These are phyloP conservation scores for Chalciporus sphaerocephalus DNA, from an alignment of 768 basidiomycete species.

Conservation along the genomic window DNA sequence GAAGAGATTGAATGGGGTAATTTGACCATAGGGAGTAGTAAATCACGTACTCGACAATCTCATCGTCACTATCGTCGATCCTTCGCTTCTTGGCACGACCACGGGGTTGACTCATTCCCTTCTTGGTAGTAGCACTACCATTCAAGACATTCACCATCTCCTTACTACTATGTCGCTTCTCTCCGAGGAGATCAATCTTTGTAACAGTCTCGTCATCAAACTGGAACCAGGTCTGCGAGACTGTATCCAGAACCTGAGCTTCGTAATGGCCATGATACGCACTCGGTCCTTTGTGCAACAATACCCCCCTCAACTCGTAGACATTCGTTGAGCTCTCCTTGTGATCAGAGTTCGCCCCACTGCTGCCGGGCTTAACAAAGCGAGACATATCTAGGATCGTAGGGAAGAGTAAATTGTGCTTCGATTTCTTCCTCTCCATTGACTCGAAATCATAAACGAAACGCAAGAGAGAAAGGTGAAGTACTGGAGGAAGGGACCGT, in stretches of 20 bases:
- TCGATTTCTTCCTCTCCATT: conserved; percentile 84
- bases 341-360: conserved; percentile 16
- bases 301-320: conserved; percentile 84
- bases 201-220: conserved; percentile 90
- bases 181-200: conserved; percentile 51
- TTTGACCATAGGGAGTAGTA: conserved; percentile 10
- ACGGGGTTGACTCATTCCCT: conserved; percentile 29
- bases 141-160: conserved; percentile 28
- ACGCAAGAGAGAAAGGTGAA: conserved; percentile 90
- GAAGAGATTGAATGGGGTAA: conserved; percentile 7
- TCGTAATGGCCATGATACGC: conserved; percentile 91
- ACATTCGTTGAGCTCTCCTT: conserved; percentile 29
- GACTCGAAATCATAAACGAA: conserved; percentile 82
- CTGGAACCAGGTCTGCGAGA: conserved; percentile 75
- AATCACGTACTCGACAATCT: conserved; percentile 32
- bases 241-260: conserved; percentile 72
- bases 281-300: conserved; percentile 87
- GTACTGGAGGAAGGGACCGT: conserved; percentile 71
- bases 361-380: conserved; percentile 42
- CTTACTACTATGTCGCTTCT: conserved; percentile 35
- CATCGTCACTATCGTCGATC: conserved; percentile 59
- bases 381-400: conserved; percentile 64
- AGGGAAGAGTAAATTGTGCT: conserved; percentile 78
- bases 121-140: conserved; percentile 23
- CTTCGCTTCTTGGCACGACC: conserved; percentile 46